Conservation (phyloP, 2,329 filamentous ascomycete genomes). For the Acrocalymma vagum region DNA sequence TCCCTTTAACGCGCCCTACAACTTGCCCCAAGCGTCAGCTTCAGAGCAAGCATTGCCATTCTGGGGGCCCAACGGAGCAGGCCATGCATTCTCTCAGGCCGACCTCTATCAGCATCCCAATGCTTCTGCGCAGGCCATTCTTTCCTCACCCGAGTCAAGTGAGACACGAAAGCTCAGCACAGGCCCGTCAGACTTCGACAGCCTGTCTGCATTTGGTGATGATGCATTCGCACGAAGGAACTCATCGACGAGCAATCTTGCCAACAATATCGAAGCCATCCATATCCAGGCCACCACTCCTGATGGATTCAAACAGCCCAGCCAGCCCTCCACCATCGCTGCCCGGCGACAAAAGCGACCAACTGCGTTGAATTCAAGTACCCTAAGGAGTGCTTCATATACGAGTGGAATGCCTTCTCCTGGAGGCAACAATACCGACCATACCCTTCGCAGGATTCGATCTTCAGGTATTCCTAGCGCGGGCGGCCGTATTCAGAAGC, state of each 20-base stretch:
- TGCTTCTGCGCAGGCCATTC: slow-evolving; percentile 43
- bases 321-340: slow-evolving; percentile 51
- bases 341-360: slow-evolving; percentile 51
- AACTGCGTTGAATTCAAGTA: slow-evolving; percentile 50
- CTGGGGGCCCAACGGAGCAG: slow-evolving; percentile 32
- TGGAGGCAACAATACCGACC: slow-evolving; percentile 46
- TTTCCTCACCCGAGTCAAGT: slow-evolving; percentile 42
- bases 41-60: slow-evolving; percentile 42
- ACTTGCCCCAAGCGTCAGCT: slow-evolving; percentile 35
- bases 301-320: slow-evolving; percentile 47
- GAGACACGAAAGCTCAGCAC: slow-evolving; percentile 38
- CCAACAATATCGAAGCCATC: slow-evolving; percentile 49
- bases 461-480: slow-evolving; percentile 56
- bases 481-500: slow-evolving; percentile 57
- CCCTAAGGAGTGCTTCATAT: slow-evolving; percentile 53
- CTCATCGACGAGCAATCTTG: slow-evolving; percentile 49
- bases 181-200: slow-evolving; percentile 41
- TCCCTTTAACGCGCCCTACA: slow-evolving; percentile 39
- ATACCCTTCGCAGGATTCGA: slow-evolving; percentile 56
- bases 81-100: slow-evolving; percentile 31
- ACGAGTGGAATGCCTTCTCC: slow-evolving; percentile 51
- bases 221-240: slow-evolving; percentile 45
- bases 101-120: slow-evolving; percentile 48
- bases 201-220: slow-evolving; percentile 37
- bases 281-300: slow-evolving; percentile 45